phyloP scores from a whole-genome alignment of 495 filamentous ascomycete genomes.

The Penicillium daleae region DNA sequence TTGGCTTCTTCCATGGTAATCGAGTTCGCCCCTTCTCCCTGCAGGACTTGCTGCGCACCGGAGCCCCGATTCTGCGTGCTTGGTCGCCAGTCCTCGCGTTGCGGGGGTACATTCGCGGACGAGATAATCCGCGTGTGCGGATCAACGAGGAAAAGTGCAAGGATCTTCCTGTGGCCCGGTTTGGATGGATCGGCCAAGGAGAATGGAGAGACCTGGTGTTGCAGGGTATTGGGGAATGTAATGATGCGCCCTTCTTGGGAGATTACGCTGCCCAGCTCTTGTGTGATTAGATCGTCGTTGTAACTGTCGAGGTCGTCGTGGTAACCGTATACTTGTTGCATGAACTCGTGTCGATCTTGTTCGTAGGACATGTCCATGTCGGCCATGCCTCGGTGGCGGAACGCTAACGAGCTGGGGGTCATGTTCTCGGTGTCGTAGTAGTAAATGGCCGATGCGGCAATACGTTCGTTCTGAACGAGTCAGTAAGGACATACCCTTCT shows the following conservation, averaged over 20 bases:
- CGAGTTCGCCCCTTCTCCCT: slow-evolving; percentile 26
- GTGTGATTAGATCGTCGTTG: slow-evolving; percentile 26
- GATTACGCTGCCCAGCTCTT: slow-evolving; percentile 41
- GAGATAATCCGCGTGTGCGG: slow-evolving; percentile 53
- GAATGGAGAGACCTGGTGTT: slow-evolving; percentile 58
- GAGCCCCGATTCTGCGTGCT: slow-evolving; percentile 9
- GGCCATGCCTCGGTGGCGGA: slow-evolving; percentile 45
- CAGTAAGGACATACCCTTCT: neutral
- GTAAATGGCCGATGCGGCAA: slow-evolving; percentile 62
- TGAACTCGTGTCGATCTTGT: slow-evolving; percentile 36
- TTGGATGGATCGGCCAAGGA: slow-evolving; percentile 49
- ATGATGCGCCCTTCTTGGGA: slow-evolving; percentile 38
- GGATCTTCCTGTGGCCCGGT: slow-evolving; percentile 58
- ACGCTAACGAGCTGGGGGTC: slow-evolving; percentile 54
- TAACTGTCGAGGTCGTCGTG: neutral
- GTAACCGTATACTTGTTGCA: slow-evolving; percentile 38
- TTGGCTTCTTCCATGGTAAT: slow-evolving; percentile 52
- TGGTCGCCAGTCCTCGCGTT: slow-evolving; percentile 44
- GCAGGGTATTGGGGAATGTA: slow-evolving; percentile 42
- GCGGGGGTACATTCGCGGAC: slow-evolving; percentile 61
- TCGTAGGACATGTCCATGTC: slow-evolving; percentile 26
- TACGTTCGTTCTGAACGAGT: slow-evolving; percentile 53
- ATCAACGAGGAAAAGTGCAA: slow-evolving; percentile 62
- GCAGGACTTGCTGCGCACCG: slow-evolving; percentile 18
- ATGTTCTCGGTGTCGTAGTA: slow-evolving; percentile 68